phyloP scores from a whole-genome alignment of 208 protist species.

The Wallacemonas sp. region DNA sequence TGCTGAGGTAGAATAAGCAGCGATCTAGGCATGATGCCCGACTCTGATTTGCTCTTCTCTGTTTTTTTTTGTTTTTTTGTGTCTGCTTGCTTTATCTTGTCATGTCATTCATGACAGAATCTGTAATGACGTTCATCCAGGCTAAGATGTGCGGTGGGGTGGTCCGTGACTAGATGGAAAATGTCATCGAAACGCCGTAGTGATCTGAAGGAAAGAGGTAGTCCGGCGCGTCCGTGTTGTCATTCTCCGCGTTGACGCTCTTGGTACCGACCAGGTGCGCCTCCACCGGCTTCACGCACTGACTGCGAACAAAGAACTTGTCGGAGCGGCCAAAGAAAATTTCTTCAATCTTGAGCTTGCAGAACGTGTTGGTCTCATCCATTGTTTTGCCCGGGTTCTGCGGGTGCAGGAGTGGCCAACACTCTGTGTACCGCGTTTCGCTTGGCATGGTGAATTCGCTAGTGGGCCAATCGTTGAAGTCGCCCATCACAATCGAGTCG shows the following conservation, averaged over 20 bases:
- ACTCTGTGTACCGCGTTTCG: slow-evolving; percentile 73
- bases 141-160: too few relatives aligned
- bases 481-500: slow-evolving; percentile 83
- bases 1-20: too few relatives aligned
- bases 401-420: slow-evolving; percentile 79
- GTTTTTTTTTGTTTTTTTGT: too few relatives aligned
- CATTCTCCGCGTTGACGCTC: slow-evolving; percentile 86
- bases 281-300: slow-evolving; percentile 52
- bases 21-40: too few relatives aligned
- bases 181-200: slow-evolving; percentile 85
- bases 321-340: slow-evolving; percentile 91
- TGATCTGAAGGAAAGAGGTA: slow-evolving; percentile 92
- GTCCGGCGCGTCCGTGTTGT: slow-evolving; percentile 62
- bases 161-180: too few relatives aligned
- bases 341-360: slow-evolving; percentile 90
- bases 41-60: too few relatives aligned
- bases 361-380: slow-evolving; percentile 92
- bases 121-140: too few relatives aligned
- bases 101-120: too few relatives aligned
- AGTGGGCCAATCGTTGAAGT: slow-evolving; percentile 92
- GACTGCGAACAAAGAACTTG: slow-evolving; percentile 80
- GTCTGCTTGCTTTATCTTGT: too few relatives aligned
- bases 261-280: slow-evolving; percentile 80
- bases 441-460: slow-evolving; percentile 85
- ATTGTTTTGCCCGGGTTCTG: slow-evolving; percentile 81